Base-by-base conservation (phyloP, 177 flowering plant genomes). In the Vitis hybrid region DNA sequence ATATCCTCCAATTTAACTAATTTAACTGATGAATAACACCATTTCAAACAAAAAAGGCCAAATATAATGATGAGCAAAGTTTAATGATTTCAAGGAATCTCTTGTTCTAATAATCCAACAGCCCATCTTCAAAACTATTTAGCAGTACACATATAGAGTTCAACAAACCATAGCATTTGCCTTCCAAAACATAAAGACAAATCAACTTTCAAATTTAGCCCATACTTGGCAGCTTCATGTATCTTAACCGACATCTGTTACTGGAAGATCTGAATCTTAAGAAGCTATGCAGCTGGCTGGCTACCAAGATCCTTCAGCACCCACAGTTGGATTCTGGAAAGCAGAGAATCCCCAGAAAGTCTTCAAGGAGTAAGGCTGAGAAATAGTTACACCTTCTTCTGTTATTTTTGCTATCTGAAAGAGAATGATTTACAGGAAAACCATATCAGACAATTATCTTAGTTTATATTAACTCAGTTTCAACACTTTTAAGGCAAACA, bases 261-360 rank as follows among this genome's bases (percentile, higher is more conserved):
- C 20, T 19, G n/a, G 18, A n/a, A 14, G 20, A 38, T 11, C 53
- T n/a, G 10, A 64, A 3, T 18, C 9, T 14, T 17, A 58, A 56
- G 11, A 50, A 10, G 63, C 52, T 9, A 24, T 18, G 56, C 53
- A 20, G 51, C 54, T 3, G 24, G 51, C 63, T 49, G 44, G 10
- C 78, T 87, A 92, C 97, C 94, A 92, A 17, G 97, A 85, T 65
- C 97, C 97, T 72, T 82, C 90, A 54, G 91, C 97, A 71, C 89
- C 85, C 2, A 24, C 82, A 1, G 90, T 75, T 51, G 90, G 90
- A 66, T 86, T 86, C 70, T 80, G 61, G 77, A 88, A 92, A 53
- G 95, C 88, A 33, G 85, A 70, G 69, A 82, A 88, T 4, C 83
- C 92, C 97, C 97, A 92, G 79, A 67, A 78, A 20, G 94, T 89